phyloP scores from a whole-genome alignment of 495 filamentous ascomycete genomes.

The Xylaria sp. region DNA sequence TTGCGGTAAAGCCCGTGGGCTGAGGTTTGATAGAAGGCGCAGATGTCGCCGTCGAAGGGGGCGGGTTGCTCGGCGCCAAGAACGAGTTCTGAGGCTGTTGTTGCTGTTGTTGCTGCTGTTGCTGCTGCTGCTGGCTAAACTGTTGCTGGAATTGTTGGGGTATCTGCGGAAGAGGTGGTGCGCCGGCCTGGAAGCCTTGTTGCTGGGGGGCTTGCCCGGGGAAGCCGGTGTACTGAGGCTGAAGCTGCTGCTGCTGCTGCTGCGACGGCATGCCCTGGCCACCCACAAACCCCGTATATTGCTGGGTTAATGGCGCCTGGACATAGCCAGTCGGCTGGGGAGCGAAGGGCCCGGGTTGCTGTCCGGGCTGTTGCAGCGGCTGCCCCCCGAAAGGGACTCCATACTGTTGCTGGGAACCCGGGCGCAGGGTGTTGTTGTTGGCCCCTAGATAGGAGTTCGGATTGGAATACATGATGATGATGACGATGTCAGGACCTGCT shows the following conservation, averaged over 20 bases:
- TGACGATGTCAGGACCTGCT: conserved; percentile 2
- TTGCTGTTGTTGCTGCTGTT: conserved; percentile 49
- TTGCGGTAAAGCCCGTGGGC: conserved; percentile 76
- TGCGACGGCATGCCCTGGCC: conserved; percentile 55
- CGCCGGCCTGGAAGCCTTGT: conserved; percentile 55
- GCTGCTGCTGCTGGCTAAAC: conserved; percentile 49
- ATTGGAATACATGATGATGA: conserved; percentile 91
- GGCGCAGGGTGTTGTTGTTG: conserved; percentile 75
- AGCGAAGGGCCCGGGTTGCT: conserved; percentile 66
- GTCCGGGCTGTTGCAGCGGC: conserved; percentile 65
- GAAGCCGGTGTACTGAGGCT: conserved; percentile 64
- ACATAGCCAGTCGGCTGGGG: conserved; percentile 66
- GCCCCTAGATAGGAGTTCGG: conserved; percentile 84
- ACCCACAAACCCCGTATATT: conserved; percentile 64
- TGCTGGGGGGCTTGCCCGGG: conserved; percentile 53
- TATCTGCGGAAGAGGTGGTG: conserved; percentile 63
- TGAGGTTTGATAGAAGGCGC: conserved; percentile 66
- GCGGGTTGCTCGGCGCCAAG: conserved; percentile 42
- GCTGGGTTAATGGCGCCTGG: conserved; percentile 67
- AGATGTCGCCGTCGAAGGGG: conserved; percentile 42
- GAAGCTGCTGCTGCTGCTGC: conserved; percentile 59
- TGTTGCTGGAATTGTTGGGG: conserved; percentile 60
- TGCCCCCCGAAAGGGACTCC: conserved; percentile 63
- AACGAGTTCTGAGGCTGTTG: conserved; percentile 54
- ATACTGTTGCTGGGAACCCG: conserved; percentile 71